Evolutionary conservation across 2,329 filamentous ascomycete genomes (phyloP).

Genomic region (Myotisia sp.): DNA sequence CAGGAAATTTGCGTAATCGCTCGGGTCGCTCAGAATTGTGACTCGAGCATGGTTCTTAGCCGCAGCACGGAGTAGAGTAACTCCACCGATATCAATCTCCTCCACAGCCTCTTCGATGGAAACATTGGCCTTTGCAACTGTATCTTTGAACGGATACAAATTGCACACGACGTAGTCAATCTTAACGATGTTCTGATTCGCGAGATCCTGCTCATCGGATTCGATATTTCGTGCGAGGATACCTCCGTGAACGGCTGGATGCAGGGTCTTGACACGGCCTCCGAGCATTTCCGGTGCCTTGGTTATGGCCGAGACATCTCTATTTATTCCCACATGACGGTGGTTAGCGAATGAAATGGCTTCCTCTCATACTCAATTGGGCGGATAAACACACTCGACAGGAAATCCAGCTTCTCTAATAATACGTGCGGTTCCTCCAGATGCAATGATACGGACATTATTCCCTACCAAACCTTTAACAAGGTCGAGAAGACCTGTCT

Average conservation of each 20-base stretch:
- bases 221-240: slow-evolving; percentile 90
- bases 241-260: slow-evolving; percentile 70
- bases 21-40: slow-evolving; percentile 86
- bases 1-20: slow-evolving; percentile 87
- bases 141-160: slow-evolving; percentile 98
- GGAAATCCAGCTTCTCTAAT: slow-evolving; percentile 91
- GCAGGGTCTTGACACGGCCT: slow-evolving; percentile 85
- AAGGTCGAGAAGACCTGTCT: slow-evolving; percentile 86
- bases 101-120: slow-evolving; percentile 94
- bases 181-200: slow-evolving; percentile 86
- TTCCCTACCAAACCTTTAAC: slow-evolving; percentile 80
- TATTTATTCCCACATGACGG: too few species aligned
- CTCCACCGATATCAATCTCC: slow-evolving; percentile 96
- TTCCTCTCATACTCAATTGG: background rate
- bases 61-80: slow-evolving; percentile 87
- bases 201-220: slow-evolving; percentile 92
- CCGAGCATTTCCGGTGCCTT: slow-evolving; percentile 93
- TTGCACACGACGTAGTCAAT: slow-evolving; percentile 97
- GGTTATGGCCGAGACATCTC: slow-evolving; percentile 94
- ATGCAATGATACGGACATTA: slow-evolving; percentile 84
- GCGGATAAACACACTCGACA: slow-evolving; percentile 56
- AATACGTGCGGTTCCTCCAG: slow-evolving; percentile 88
- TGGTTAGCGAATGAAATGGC: background rate
- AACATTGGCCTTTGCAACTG: slow-evolving; percentile 90
- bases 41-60: slow-evolving; percentile 97